Evolutionary conservation across 768 basidiomycete species (phyloP), one percentile per base, ranked within the genome.

Genomic region (Termitomyces sp.): DNA sequence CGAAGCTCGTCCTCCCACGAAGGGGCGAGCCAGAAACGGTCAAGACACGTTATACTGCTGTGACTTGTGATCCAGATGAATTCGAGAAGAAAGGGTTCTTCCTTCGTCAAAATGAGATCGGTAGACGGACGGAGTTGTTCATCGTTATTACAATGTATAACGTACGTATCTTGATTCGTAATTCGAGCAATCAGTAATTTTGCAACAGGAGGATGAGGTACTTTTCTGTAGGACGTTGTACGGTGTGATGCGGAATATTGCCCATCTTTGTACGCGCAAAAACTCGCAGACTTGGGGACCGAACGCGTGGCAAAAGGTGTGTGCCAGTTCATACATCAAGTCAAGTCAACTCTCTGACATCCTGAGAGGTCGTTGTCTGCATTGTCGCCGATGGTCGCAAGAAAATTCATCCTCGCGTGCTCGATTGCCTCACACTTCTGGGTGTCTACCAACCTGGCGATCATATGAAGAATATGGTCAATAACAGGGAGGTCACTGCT

Each of bases 131-230:
- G 13, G 95, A 98, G 67, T 69, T 98, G 55, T 90, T 96, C 74
- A 89, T 98, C 68, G 91, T 93, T 57, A 90, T 98, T 65, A 98
- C 94, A 24, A 94, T 97, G 93, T 97, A 88, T 69, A 97, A 97
- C 69, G 95, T 96, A 70, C 68, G 87, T 59, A 65, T 62, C 34
- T 9, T 13, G 20, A 34, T 9, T 50, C 28, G n/a, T 28, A 39
- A 41, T 24, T 51, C 9, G 55, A 39, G 47, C 33, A 49, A 47
- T 47, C 37, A 29, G 52, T 56, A 42, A 62, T 58, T 22, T 26
- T 12, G 45, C 34, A 42, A 37, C 63, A 92, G 90, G 90, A 92
- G 74, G 86, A 92, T 65, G 95, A 98, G 64, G 76, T 93, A 9
- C 75, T 97, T 10, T 95, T 98, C 72, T 92, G 91, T 70, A 77